Base-by-base conservation (phyloP, 1,139 yeast species). In the Saccharomyces hybrid region DNA sequence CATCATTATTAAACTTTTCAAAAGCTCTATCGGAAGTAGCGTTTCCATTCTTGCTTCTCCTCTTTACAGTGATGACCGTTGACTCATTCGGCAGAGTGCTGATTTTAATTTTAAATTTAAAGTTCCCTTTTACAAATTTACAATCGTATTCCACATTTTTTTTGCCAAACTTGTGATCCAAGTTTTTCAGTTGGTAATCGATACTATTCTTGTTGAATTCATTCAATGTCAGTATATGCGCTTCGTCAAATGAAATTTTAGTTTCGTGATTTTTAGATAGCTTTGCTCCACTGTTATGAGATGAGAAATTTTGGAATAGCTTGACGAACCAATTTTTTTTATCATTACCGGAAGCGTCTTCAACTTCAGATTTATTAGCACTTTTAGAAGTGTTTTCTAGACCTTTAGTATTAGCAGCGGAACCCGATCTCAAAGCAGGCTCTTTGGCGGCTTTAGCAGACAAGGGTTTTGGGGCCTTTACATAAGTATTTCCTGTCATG, bases 81-180 rank as follows among this genome's bases (percentile, higher is more conserved):
- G 52, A 14, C 11, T 16, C 46, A 29, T 50, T 49, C 11, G 55
- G 57, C n/a, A 51, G 53, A 34, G 14, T 32, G 38, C 38, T 32
- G 38, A 67, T 63, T 34, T 55, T 62, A 5, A 67, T 62, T 53
- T 59, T 63, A 54, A 65, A 66, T 44, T 59, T 60, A 52, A 61
- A 65, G 27, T 59, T 61, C 4, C 68, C 67, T 41, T 60, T 51
- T 8, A 56, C 60, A 51, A 65, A 65, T 49, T 52, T 58, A 52
- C 71, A 68, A 46, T 62, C 62, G 49, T 67, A 68, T 38, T 60
- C 66, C 8, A 67, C 66, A 31, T 51, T 58, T 47, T 65, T 65
- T 16, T 32, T 58, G 4, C 28, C 31, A n/a, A 53, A 52, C 29
- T 55, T 62, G 19, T 61, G 60, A 29, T 64, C 65, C 46, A 64